These are phyloP conservation scores for Puccinellia tenuiflora DNA, from an alignment of 176 grass and related monocot genomes.

Conservation along the genomic window DNA sequence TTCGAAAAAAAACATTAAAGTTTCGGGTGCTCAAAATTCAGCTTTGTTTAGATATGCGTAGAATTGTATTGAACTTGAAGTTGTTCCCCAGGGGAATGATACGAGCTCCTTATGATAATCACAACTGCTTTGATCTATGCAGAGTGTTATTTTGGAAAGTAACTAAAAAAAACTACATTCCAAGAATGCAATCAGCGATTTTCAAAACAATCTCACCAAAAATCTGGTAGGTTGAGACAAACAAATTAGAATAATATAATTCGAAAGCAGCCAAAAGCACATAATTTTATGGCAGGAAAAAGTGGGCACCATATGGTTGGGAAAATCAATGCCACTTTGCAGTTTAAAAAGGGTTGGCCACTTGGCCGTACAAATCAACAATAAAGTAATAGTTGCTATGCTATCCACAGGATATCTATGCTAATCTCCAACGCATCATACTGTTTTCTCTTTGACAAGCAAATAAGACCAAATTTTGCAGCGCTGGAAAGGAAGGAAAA, in stretches of 20 bases:
- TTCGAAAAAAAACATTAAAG: too few species aligned
- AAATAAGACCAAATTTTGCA: conserved; percentile 41
- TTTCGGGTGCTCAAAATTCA: background rate
- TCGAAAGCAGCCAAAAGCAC: background rate
- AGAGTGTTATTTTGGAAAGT: background rate
- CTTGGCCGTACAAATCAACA: conserved; percentile 10
- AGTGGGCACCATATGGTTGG: background rate
- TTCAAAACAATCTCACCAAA: background rate
- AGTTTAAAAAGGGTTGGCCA: conserved; percentile 8
- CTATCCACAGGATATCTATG: background rate
- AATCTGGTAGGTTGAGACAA: background rate
- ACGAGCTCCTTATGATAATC: background rate
- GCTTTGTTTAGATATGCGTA: background rate
- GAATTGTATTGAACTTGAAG: background rate
- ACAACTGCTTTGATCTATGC: background rate
- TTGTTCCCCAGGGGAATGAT: background rate
- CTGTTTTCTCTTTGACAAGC: conserved; percentile 22
- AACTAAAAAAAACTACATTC: background rate
- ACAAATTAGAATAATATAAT: background rate
- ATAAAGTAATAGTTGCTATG: background rate
- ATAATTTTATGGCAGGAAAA: conserved; percentile 4
- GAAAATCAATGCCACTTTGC: background rate
- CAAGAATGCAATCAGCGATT: background rate
- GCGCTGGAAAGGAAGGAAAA: conserved; percentile 27
- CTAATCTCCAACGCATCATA: background rate